Evolutionary conservation across 2,329 filamentous ascomycete genomes (phyloP), one percentile per base, ranked within the genome.

Genomic region (Aureobasidium namibiae): DNA sequence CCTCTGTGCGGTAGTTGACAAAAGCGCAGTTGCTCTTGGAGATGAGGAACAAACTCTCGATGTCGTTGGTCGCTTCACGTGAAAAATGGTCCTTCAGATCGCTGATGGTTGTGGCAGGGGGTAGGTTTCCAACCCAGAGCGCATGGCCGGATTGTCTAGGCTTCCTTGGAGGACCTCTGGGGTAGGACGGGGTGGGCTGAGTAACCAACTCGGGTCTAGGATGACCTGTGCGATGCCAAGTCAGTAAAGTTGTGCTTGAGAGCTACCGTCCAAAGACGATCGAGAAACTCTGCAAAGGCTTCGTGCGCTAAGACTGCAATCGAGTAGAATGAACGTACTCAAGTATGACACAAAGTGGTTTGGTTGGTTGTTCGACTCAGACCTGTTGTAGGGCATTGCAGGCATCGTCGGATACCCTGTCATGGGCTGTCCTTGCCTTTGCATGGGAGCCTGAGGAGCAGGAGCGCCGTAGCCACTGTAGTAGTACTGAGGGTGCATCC

Each of bases 1-100:
- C 75, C 67, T 96, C 91, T 53, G 90, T 88, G 63, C 86, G 89
- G 71, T 95, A 97, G 69, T 97, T 97, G 64, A 95, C 90, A 75
- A 97, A 97, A 0, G 92, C 92, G 68, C 92, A 97, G 69, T 96
- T 96, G 71, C 92, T 96, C 72, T 96, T 96, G 0, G 92, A 92
- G 41, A 97, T 97, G 36, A 97, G 76, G 65, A 97, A 96, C 0
- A 97, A 77, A 48, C 91, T 96, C 70, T 96, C 89, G 23, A 97
- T 83, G 1, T 91, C 82, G 42, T 79, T 82, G 0, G 80, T 81
- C 0, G 90, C 86, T 64, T 92, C 87, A 63, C 83, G 84, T 62
- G 89, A 95, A 60, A 96, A 94, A 70, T 96, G 89, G 61, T 94
- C 85, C 56, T 96, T 95, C n/a, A 97, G 76, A 61, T 83, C 88